Evolutionary conservation across 2,329 filamentous ascomycete genomes (phyloP).

Genomic region (Stagonosporopsis tanaceti): DNA sequence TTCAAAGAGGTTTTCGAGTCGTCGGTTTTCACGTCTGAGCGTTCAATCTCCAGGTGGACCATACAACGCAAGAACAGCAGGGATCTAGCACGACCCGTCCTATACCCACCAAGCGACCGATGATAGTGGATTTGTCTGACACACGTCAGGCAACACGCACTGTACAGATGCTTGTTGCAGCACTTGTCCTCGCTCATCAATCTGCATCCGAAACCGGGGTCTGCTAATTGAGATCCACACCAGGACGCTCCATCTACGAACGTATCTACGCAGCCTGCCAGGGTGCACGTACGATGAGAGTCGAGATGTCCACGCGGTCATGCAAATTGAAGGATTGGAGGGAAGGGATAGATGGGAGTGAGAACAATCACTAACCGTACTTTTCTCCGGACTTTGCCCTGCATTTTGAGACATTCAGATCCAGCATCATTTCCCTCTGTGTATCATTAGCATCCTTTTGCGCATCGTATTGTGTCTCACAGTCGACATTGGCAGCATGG

Average conservation of each 20-base stretch:
- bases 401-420: neutral
- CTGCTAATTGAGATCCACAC: constrained; percentile 17
- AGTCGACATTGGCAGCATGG: constrained; percentile 1
- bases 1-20: neutral
- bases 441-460: neutral
- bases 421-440: neutral
- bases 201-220: constrained; percentile 15
- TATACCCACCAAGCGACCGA: constrained; percentile 2
- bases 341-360: neutral
- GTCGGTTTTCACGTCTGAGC: neutral
- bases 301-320: constrained; percentile 10
- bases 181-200: constrained; percentile 7
- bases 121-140: constrained; percentile 9
- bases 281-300: constrained; percentile 1
- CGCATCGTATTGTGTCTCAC: neutral
- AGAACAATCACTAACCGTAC: neutral
- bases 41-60: neutral
- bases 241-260: constrained; percentile 5
- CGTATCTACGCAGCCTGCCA: constrained; percentile 1
- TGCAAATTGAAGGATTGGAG: neutral
- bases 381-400: neutral
- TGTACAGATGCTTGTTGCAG: neutral
- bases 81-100: neutral
- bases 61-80: neutral
- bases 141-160: constrained; percentile 5